Base-by-base conservation (phyloP, 2,329 filamentous ascomycete genomes). In the Trichoderma koningii region DNA sequence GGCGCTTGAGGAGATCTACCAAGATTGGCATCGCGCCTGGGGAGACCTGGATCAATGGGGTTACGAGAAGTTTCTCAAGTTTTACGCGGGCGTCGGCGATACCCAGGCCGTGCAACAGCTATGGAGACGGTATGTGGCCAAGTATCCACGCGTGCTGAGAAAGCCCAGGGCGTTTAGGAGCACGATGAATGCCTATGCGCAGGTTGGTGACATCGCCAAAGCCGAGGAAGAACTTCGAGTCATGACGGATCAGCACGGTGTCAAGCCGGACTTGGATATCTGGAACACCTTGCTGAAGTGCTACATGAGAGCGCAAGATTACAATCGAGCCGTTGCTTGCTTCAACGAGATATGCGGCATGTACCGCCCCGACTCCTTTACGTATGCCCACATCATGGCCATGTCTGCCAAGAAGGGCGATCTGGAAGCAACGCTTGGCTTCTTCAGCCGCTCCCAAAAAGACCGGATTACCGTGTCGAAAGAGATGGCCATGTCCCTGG, bases 281-380 rank as follows among this genome's bases (percentile, higher is more conserved):
- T 96, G 90, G 89, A 96, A 96, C 72, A 87, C 88, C 23, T 76
- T 97, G 30, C 80, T 98, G 52, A 86, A 89, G 71, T 88, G 89
- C 3, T 85, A 93, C 75, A 82, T 83, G 19, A 87, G 86, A 69
- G 83, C 84, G 0, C 82, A 86, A 55, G 87, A 95, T 72, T 83
- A 91, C 50, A 80, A 86, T n/a, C 85, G 85, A 6, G 89, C 88
- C 14, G 78, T 91, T 64, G 73, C 80, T 7, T 82, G 83, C 55
- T 93, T 96, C 70, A 81, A 87, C 19, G 77, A 82, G 10, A 82
- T 95, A 68, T 81, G 69, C 70, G 74, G 67, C 71, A 78, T 66
- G 38, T 71, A 86, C 3, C 71, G 75, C 23, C 88, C 90, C 0
- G 85, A 91, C 73, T 71, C 78, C 0, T 82, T 85, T 70, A 90